Conservation (phyloP, 257 asterid species). For the Coffea canephora region DNA sequence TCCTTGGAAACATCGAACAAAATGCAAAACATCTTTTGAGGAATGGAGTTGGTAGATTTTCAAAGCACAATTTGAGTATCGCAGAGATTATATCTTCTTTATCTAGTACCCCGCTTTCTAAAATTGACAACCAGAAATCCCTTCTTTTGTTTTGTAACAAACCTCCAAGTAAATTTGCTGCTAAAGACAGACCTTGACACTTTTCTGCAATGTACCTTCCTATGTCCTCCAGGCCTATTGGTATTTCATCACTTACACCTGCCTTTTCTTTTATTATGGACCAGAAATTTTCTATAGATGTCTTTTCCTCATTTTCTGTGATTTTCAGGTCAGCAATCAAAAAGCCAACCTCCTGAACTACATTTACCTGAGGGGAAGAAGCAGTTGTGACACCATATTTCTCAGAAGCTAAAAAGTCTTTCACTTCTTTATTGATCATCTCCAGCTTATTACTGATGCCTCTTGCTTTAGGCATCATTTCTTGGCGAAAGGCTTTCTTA, state of each 20-base stretch:
- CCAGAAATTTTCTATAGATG: neutral
- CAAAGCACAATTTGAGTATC: neutral
- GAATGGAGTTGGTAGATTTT: neutral
- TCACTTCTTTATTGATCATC: neutral
- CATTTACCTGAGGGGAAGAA: neutral
- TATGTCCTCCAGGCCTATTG: neutral
- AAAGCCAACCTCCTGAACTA: neutral
- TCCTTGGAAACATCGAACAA: neutral
- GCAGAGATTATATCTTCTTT: neutral
- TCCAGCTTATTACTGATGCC: neutral
- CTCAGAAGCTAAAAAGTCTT: neutral
- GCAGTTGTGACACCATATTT: neutral
- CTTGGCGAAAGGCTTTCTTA: neutral
- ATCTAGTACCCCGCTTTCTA: neutral
- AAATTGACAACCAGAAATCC: neutral
- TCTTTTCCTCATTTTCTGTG: neutral
- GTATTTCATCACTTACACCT: neutral
- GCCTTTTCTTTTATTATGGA: neutral
- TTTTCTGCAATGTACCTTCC: neutral
- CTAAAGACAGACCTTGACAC: neutral
- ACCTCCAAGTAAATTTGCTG: neutral
- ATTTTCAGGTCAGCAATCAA: neutral
- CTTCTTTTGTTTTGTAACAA: neutral
- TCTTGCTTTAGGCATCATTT: neutral
- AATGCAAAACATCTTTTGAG: slow-evolving; percentile 6